Evolutionary conservation across 257 asterid genomes (phyloP), one percentile per base, ranked within the genome.

Genomic region (Echites panduratus): DNA sequence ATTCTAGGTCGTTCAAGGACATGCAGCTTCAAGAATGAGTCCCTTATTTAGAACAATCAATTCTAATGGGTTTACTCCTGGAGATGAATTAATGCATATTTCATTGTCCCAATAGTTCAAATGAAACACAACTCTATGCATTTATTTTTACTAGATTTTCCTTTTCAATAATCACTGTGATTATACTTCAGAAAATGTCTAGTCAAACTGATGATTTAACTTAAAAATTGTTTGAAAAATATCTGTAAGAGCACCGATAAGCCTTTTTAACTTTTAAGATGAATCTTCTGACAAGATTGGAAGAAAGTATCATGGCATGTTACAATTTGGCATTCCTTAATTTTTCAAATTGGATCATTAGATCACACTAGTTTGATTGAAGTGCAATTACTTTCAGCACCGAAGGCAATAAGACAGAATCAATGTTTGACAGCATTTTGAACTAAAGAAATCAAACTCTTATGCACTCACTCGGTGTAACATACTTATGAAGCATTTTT

Each of bases 21-120:
- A 70, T 44, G 24, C 41, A 62, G 69, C 27, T 35, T 38, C 73
- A 69, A 71, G 53, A 65, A 29, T 43, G 52, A 19, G 4, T 14
- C 47, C 44, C 5, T 52, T 40, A n/a, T 66, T 38, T n/a, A 54
- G 43, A 19, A 64, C 17, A 16, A 49, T 27, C 43, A 73, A 47
- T 50, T 35, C 32, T 64, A 35, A n/a, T 19, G 53, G 2, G 43
- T 19, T 24, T n/a, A 62, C 8, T 12, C 16, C 24, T 16, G 50
- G 0, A 52, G 35, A 38, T 29, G 32, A 20, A 20, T 0, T n/a
- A 35, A 35, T 50, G 11, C 26, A 5, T 5, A 20, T 57, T 24
- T 6, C 35, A 19, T 19, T 19, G 10, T 53, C 2, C 27, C 59
- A 19, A 53, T 53, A 24, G 32, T 56, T 22, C 14, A 56, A 56